Conservation (phyloP, 371 early-diverging fungal genomes). For the Apophysomyces variabilis region DNA sequence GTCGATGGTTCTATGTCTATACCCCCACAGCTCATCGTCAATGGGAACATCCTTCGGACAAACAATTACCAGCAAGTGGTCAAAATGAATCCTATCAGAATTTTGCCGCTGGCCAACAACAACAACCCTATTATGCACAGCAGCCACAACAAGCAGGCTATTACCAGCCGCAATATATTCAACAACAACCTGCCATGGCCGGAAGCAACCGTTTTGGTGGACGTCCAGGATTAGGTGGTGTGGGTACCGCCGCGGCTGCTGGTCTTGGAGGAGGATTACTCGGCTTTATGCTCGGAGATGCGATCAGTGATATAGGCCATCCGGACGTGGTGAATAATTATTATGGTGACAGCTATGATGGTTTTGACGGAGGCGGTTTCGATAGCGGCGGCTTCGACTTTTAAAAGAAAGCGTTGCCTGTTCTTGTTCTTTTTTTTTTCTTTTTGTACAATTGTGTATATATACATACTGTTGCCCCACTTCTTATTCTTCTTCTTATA, state of each 20-base stretch:
- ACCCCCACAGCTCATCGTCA: conserved; percentile 50
- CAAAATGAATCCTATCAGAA: conserved; percentile 21
- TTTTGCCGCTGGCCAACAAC: neutral
- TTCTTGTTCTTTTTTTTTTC: neutral
- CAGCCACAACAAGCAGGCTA: conserved; percentile 12
- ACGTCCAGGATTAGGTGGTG: conserved; percentile 25
- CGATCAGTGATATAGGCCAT: conserved; percentile 25
- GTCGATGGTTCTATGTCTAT: conserved; percentile 52
- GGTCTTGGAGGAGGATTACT: conserved; percentile 47
- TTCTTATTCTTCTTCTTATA: no score
- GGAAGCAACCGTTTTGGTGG: conserved; percentile 16
- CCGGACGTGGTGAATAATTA: conserved; percentile 39
- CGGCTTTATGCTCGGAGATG: conserved; percentile 45
- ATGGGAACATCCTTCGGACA: conserved; percentile 56
- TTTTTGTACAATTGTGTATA: conserved; percentile 2
- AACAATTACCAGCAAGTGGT: conserved; percentile 20
- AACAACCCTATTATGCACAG: conserved; percentile 11
- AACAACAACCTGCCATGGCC: conserved; percentile 22
- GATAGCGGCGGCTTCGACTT: conserved; percentile 32
- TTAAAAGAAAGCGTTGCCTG: conserved; percentile 2
- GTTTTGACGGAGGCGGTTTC: conserved; percentile 35
- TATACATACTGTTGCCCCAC: no score
- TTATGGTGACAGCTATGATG: conserved; percentile 36
- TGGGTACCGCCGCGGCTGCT: conserved; percentile 36
- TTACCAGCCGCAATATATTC: conserved; percentile 27